Percentiles rank a stretch among this genome's conserved stretches.
Evolutionary conservation across 2,329 filamentous ascomycete species (phyloP).

Genomic region (Leptographium lundbergii): DNA sequence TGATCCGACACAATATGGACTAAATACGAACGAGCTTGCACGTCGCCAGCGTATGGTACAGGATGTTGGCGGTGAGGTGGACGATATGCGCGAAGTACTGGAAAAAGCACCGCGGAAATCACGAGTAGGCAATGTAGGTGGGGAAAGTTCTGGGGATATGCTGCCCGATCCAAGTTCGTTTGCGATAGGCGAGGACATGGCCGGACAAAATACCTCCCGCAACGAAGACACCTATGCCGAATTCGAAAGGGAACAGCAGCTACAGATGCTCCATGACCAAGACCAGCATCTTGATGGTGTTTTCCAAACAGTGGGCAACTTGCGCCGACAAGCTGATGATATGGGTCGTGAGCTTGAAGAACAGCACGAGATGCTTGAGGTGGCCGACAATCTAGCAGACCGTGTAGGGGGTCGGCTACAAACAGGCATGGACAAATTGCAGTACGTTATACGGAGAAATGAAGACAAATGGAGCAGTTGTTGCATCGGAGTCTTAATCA

Average conservation of each 20-base stretch:
- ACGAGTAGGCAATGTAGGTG: conserved; percentile 13
- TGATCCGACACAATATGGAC: conserved; percentile 75
- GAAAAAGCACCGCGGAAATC: conserved; percentile 39
- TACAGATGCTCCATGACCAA: conserved; percentile 88
- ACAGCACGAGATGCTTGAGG: conserved; percentile 77
- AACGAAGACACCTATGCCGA: conserved; percentile 52
- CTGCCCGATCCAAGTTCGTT: conserved; percentile 41
- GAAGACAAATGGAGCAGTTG: conserved; percentile 83
- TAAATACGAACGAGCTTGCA: conserved; percentile 70
- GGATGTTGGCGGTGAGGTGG: conserved; percentile 79
- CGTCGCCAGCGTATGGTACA: conserved; percentile 72
- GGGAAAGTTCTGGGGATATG: conserved; percentile 14
- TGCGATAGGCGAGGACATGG: conserved; percentile 36
- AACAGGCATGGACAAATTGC: conserved; percentile 76
- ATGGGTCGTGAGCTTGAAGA: conserved; percentile 97
- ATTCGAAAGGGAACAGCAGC: conserved; percentile 84
- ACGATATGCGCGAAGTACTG: conserved; percentile 79
- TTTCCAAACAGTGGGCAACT: conserved; percentile 81
- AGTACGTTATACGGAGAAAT: conserved; percentile 73
- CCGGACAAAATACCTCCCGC: conserved; percentile 5
- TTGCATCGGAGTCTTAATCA: conserved; percentile 80
- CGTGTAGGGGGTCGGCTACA: conserved; percentile 76
- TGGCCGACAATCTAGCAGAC: conserved; percentile 74
- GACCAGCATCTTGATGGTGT: conserved; percentile 88
- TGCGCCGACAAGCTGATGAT: conserved; percentile 80